Evolutionary conservation across 768 basidiomycete genomes (phyloP), one percentile per base, ranked within the genome.

Genomic region (Suillus lakei): DNA sequence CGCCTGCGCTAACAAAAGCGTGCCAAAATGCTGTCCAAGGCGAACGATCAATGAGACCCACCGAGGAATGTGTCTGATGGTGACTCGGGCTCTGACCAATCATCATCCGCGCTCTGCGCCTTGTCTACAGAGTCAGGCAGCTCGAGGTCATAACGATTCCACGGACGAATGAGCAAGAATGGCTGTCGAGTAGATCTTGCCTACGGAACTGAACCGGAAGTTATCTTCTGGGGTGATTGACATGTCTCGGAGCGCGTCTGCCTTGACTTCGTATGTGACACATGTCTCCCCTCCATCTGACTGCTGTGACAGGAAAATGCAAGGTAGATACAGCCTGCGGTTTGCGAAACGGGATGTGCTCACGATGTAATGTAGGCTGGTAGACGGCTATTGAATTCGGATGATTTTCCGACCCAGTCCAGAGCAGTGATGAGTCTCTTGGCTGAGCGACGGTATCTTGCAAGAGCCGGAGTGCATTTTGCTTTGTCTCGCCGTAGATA

Each of bases 201-300:
- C 44, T n/a, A n/a, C 4, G 44, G 21, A 46, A 46, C n/a, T 46
- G 44, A 46, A 46, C 44, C 44, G n/a, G 44, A n/a, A n/a, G 10
- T 46, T 46, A 46, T 46, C 44, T 46, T 46, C 44, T 46, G 44
- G n/a, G 44, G 44, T 46, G 44, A 46, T 46, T 46, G 16, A 46
- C 10, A 46, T 46, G 44, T 46, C 44, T 46, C n/a, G 44, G n/a
- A 46, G 44, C 3, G 21, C 44, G 9, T 46, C 44, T 46, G 44
- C n/a, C 44, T 46, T 46, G 44, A 46, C 4, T n/a, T 46, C 44
- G 44, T 46, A 46, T 44, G 21, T 44, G 43, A n/a, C 9, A n/a
- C 9, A 10, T 46, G 44, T n/a, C 10, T 46, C 44, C 44, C n/a
- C n/a, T 46, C 44, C 44, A 10, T 46, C 44, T 46, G 44, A 46